Base-by-base conservation (phyloP, 164 flowering plant genomes). In the Vitis riparia region DNA sequence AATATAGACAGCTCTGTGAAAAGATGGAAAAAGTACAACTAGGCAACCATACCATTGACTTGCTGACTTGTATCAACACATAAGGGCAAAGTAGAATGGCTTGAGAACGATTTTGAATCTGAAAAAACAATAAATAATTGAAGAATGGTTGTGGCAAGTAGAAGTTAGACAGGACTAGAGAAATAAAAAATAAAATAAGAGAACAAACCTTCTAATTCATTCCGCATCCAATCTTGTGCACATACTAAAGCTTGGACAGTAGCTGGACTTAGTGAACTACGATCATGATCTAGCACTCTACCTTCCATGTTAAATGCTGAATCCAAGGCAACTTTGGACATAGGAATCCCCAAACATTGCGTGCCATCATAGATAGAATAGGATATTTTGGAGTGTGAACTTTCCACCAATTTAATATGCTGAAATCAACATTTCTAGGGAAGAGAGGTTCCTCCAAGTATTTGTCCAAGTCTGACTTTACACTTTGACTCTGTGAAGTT, bases 401-500 rank as follows among this genome's bases (percentile, higher is more conserved):
- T 56, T 78, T 80, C 88, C 88, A 85, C 83, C 83, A 85, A 14
- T 80, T 76, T 30, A 83, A 59, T 37, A 85, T 66, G 77, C 63
- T 73, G 67, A 83, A 75, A 58, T 83, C 86, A n/a, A 30, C 68
- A 64, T 77, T 77, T 11, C 82, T 78, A 55, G 82, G 83, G 67
- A 78, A 79, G 3, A 81, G 78, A 27, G 88, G 85, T 50, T 85
- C 88, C 66, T 83, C 88, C 71, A 85, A 67, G 63, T 82, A 85
- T 76, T 79, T 77, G 32, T 85, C 88, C 53, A 85, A 55, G 52
- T 85, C 85, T 0, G 86, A 71, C 23, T 71, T 79, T 8, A 63
- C 23, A 44, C 69, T 72, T 58, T 75, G 74, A 69, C 65, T 62
- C 57, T 79, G 80, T 9, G 77, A 67, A 48, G 83, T 79, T 63